Evolutionary conservation across 306 rosid genomes (phyloP).

Genomic region (Cucumis cinereus): DNA sequence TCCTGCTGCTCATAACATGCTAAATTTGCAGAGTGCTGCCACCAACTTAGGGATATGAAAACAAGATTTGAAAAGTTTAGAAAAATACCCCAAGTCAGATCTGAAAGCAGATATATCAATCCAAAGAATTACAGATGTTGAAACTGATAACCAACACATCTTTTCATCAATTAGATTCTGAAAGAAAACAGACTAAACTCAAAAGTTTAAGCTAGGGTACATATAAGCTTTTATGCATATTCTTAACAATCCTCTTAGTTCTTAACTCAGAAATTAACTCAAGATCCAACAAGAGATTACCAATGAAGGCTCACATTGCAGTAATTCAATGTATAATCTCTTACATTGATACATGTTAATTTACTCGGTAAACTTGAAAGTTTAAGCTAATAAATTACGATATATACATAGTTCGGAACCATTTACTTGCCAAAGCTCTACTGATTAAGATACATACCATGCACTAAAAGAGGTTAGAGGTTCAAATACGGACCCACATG

Average conservation of each 20-base stretch:
- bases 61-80: constrained; percentile 34
- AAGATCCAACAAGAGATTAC: not conserved
- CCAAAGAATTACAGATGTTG: not conserved
- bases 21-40: constrained; percentile 90
- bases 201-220: not conserved
- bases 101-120: not conserved
- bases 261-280: not conserved
- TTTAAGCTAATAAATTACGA: not conserved
- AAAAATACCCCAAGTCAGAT: constrained; percentile 20
- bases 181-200: not conserved
- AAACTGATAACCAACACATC: not conserved
- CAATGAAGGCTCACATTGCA: not conserved
- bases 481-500: no score
- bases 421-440: not conserved
- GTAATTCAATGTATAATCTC: not conserved
- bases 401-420: not conserved
- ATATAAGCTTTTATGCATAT: not conserved
- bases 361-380: not conserved
- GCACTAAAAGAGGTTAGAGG: not conserved
- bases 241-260: not conserved
- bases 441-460: not conserved
- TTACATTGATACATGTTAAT: not conserved
- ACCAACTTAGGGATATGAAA: constrained; percentile 50
- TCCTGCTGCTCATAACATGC: constrained; percentile 94
- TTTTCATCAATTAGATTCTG: not conserved